Conservation (phyloP, 306 rosid genomes). For the Inga leiocalycina region DNA sequence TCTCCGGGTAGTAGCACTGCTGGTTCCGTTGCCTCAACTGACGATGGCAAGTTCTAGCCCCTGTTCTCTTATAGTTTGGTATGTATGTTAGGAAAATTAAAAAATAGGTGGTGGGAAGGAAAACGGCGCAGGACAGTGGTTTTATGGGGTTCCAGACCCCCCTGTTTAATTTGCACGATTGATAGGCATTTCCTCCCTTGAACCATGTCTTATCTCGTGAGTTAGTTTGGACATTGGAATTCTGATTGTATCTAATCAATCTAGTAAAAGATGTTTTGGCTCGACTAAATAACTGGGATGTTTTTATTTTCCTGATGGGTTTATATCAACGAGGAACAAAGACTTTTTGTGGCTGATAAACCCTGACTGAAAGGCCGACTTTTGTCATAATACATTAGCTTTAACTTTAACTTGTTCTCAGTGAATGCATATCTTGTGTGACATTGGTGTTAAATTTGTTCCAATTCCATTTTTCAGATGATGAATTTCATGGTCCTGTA, state of each 20-base stretch:
- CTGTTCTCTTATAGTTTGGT: not conserved
- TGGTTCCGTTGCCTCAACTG: constrained; percentile 24
- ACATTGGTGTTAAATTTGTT: not conserved
- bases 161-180: not conserved
- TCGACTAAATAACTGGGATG: not conserved
- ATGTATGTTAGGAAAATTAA: not conserved
- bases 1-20: constrained; percentile 47
- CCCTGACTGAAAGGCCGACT: not conserved
- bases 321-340: not conserved
- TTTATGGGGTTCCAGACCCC: not conserved
- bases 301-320: not conserved
- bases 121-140: not conserved
- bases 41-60: constrained; percentile 36
- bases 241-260: not conserved
- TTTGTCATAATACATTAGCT: not conserved
- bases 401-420: not conserved
- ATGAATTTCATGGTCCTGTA: constrained; percentile 81
- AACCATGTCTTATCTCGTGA: not conserved
- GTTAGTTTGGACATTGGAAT: not conserved
- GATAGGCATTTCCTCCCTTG: not conserved
- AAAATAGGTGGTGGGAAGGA: constrained; percentile 16
- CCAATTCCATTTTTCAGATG: constrained; percentile 51
- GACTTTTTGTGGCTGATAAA: constrained; percentile 2
- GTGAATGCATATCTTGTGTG: not conserved
- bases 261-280: not conserved